Conservation (phyloP, 176 grass and related monocot species). For the Bolboschoenus planiculmis region DNA sequence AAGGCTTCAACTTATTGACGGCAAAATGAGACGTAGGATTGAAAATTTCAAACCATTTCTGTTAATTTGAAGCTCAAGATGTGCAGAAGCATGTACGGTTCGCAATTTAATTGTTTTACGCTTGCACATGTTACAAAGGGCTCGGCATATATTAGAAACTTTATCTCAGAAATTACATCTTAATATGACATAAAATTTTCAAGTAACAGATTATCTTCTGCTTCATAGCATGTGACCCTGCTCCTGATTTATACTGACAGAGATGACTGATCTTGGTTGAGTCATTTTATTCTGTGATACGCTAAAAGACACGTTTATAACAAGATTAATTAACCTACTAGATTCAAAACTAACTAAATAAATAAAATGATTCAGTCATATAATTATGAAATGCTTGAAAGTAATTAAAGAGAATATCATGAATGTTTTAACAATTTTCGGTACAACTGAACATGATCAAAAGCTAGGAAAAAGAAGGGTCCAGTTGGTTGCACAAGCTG, state of each 20-base stretch:
- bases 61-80: neutral
- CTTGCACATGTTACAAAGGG: neutral
- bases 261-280: neutral
- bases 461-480: neutral
- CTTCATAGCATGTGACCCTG: neutral
- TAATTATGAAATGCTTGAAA: neutral
- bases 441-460: conserved; percentile 13
- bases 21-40: no score
- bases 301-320: neutral
- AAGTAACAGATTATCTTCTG: neutral
- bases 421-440: neutral
- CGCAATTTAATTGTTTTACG: no score
- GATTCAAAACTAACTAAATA: neutral
- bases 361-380: neutral
- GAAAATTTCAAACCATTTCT: no score
- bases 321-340: neutral
- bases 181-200: neutral
- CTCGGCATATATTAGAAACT: neutral
- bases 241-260: neutral
- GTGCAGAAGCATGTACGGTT: no score
- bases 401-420: neutral
- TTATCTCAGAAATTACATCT: neutral
- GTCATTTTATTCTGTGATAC: neutral
- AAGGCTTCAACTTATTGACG: no score
- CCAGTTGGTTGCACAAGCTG: conserved; percentile 49